Percentiles rank a stretch among this genome's conserved stretches.
Conservation (phyloP, 176 grass and related monocot genomes). For the Phoenix roebelenii region DNA sequence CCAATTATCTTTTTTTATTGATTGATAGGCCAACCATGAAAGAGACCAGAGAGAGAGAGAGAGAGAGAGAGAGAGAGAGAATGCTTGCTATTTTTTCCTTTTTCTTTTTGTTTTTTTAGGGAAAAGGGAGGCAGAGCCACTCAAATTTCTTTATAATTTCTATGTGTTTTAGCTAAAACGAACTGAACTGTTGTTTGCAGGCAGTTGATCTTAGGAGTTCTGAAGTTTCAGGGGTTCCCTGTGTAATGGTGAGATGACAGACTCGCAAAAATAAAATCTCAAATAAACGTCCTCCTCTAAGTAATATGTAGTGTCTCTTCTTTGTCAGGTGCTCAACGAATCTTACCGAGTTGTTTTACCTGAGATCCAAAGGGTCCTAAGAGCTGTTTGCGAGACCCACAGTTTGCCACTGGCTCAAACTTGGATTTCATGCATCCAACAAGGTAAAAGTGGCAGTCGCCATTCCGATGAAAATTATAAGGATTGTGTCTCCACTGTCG, state of each 20-base stretch:
- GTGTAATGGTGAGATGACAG: conserved; percentile 39
- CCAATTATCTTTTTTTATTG: no score
- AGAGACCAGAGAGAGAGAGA: no score
- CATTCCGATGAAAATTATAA: conserved; percentile 66
- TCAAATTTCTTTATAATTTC: no score
- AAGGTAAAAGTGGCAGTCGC: conserved; percentile 54
- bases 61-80: no score
- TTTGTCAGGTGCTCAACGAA: conserved; percentile 39
- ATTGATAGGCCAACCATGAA: no score
- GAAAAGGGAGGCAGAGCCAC: no score
- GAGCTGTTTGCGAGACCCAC: conserved; percentile 51
- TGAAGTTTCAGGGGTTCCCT: conserved; percentile 37
- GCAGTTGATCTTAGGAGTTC: conserved; percentile 73
- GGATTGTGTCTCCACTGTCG: conserved; percentile 67
- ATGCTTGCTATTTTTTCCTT: no score
- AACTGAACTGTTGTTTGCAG: conserved; percentile 25
- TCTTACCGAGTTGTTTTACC: conserved; percentile 52
- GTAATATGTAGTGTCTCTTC: conserved; percentile 16
- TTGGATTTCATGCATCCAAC: conserved; percentile 77
- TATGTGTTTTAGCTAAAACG: no score
- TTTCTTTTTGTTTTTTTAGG: no score
- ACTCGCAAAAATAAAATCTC: neutral
- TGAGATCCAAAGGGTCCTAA: conserved; percentile 56
- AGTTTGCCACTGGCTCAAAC: conserved; percentile 74
- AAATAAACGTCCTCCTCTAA: neutral